Conservation (phyloP, 805 yeast genomes). For the Sungouiella blattae region DNA sequence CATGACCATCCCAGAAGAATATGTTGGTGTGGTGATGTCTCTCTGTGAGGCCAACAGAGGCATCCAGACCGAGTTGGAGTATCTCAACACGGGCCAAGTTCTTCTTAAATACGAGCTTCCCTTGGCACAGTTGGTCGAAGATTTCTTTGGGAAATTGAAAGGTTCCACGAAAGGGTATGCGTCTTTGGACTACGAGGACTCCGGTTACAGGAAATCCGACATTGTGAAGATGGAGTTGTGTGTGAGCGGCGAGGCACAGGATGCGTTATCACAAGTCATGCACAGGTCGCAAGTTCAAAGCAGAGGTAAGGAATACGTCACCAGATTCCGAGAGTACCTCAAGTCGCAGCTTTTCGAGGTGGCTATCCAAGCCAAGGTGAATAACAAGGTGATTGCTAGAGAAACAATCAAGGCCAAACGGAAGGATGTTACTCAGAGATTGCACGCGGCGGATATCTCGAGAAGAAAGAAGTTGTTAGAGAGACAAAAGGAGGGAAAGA, state of each 20-base stretch:
- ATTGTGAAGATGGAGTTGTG: slow-evolving; percentile 83
- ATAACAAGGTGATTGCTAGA: slow-evolving; percentile 76
- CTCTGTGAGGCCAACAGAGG: slow-evolving; percentile 86
- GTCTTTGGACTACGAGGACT: slow-evolving; percentile 90
- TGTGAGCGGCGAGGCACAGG: slow-evolving; percentile 86
- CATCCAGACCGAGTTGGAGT: slow-evolving; percentile 72
- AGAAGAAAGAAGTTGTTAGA: slow-evolving; percentile 83
- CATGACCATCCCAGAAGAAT: slow-evolving; percentile 88
- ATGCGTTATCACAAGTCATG: slow-evolving; percentile 88
- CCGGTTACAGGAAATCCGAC: slow-evolving; percentile 77
- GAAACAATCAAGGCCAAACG: slow-evolving; percentile 92
- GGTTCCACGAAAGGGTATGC: slow-evolving; percentile 91
- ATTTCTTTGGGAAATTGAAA: slow-evolving; percentile 90
- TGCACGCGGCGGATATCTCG: slow-evolving; percentile 91
- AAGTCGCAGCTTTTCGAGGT: slow-evolving; percentile 87
- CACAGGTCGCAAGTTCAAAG: slow-evolving; percentile 73
- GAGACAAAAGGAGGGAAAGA: slow-evolving; percentile 93
- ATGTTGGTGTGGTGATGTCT: slow-evolving; percentile 80
- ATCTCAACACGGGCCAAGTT: slow-evolving; percentile 76
- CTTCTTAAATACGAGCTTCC: slow-evolving; percentile 78
- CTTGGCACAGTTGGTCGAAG: slow-evolving; percentile 86
- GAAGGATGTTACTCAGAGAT: slow-evolving; percentile 88
- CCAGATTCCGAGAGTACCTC: slow-evolving; percentile 73
- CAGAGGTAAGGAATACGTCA: slow-evolving; percentile 79
- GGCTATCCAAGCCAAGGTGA: slow-evolving; percentile 84